Conservation (phyloP, 2,329 filamentous ascomycete genomes). For the Penicillium vulpinum region DNA sequence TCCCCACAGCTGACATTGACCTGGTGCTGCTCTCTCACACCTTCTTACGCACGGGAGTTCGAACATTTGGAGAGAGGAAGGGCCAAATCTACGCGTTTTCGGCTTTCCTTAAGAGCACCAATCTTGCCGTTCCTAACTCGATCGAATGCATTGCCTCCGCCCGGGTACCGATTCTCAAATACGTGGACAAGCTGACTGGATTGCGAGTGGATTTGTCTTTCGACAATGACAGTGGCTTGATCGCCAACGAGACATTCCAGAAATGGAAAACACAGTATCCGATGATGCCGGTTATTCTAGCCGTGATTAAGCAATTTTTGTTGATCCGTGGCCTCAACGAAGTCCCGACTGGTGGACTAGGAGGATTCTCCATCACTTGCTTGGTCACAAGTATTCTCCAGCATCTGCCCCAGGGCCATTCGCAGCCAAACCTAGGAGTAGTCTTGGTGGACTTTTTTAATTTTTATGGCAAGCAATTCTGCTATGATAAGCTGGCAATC, state of each 20-base stretch:
- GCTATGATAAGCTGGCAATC: conserved; percentile 70
- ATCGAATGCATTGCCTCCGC: conserved; percentile 71
- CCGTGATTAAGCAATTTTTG: conserved; percentile 88
- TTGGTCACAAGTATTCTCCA: conserved; percentile 87
- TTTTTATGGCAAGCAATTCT: conserved; percentile 81
- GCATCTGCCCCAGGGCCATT: conserved; percentile 69
- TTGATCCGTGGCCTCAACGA: conserved; percentile 89
- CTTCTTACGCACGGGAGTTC: conserved; percentile 57
- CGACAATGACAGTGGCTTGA: conserved; percentile 80
- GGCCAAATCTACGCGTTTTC: conserved; percentile 63
- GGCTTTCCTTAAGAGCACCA: conserved; percentile 56
- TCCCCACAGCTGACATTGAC: conserved; percentile 88
- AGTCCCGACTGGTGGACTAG: conserved; percentile 84
- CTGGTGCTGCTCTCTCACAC: conserved; percentile 71
- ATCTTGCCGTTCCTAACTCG: conserved; percentile 59
- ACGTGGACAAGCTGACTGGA: conserved; percentile 72
- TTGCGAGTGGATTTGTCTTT: conserved; percentile 92
- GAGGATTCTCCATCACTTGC: conserved; percentile 92
- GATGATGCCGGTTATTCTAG: conserved; percentile 80
- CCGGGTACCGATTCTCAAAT: conserved; percentile 91
- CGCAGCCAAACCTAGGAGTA: conserved; percentile 71
- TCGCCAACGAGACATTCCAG: conserved; percentile 77
- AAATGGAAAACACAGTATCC: conserved; percentile 78
- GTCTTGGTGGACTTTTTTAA: conserved; percentile 85
- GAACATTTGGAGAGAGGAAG: conserved; percentile 53